Conservation (phyloP, 179 eudicot genomes). For the Gypsophila paniculata region DNA sequence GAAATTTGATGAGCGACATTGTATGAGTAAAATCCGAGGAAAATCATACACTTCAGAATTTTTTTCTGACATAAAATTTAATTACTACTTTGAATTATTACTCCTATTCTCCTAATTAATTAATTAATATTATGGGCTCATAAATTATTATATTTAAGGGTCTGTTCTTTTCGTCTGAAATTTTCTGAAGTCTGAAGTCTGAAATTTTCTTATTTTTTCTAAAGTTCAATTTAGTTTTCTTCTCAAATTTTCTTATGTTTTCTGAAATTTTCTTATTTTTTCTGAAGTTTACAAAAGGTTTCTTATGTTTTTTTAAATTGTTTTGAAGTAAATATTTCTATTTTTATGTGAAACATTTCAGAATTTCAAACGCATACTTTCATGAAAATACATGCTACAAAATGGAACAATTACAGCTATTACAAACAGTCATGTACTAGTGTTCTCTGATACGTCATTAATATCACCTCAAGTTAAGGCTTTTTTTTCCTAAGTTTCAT, state of each 20-base stretch:
- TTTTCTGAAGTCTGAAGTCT: too few species aligned
- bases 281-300: too few species aligned
- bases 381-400: conserved; percentile 20
- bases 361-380: conserved; percentile 9
- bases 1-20: conserved; percentile 10
- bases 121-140: too few species aligned
- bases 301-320: too few species aligned
- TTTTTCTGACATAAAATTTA: conserved; percentile 20
- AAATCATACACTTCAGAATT: conserved; percentile 19
- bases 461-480: not conserved
- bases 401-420: not conserved
- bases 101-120: not conserved
- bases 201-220: too few species aligned
- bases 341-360: conserved; percentile 19
- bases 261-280: too few species aligned
- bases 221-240: too few species aligned
- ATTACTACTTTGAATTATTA: not conserved
- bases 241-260: too few species aligned
- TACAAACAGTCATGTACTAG: not conserved
- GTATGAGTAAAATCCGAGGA: conserved; percentile 29
- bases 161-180: too few species aligned
- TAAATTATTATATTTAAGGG: too few species aligned
- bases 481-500: not conserved
- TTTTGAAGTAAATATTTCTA: not conserved
- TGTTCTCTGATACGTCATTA: not conserved